These are phyloP conservation scores for Plasmopara viticola DNA, from an alignment of 352 stramenopile species.

Conservation along the genomic window DNA sequence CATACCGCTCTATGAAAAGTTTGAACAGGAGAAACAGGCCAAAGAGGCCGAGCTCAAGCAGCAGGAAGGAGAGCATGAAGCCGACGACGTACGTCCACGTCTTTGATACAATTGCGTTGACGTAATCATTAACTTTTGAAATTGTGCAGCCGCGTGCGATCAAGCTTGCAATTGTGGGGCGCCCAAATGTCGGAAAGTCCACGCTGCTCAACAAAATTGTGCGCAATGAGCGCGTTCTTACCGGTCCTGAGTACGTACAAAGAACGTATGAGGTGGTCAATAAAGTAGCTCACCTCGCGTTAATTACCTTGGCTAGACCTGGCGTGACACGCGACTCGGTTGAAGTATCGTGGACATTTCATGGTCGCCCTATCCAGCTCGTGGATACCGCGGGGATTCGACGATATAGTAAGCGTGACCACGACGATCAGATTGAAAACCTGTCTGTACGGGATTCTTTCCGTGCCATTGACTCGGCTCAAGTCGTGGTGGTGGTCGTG, in stretches of 20 bases:
- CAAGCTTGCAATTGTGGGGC: constrained; percentile 73
- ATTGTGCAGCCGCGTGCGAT: constrained; percentile 43
- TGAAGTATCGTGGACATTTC: constrained; percentile 75
- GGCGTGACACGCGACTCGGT: constrained; percentile 78
- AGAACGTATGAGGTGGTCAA: not conserved
- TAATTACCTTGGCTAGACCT: constrained; percentile 29
- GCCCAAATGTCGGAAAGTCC: constrained; percentile 77
- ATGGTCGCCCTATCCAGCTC: constrained; percentile 63
- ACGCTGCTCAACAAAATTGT: constrained; percentile 81
- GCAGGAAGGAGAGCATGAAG: constrained; percentile 29
- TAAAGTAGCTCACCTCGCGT: constrained; percentile 1
- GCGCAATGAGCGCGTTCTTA: constrained; percentile 72
- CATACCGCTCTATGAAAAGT: constrained; percentile 60
- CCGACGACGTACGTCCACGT: constrained; percentile 49
- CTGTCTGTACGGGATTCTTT: constrained; percentile 77
- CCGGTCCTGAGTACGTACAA: constrained; percentile 63
- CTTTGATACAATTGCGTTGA: not conserved
- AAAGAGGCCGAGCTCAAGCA: constrained; percentile 21
- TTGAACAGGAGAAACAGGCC: constrained; percentile 47
- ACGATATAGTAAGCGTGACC: constrained; percentile 79
- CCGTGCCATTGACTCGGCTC: constrained; percentile 70
- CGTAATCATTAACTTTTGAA: not conserved
- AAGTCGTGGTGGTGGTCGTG: constrained; percentile 76
- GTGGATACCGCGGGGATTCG: constrained; percentile 80
- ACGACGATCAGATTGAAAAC: constrained; percentile 81